Evolutionary conservation across 192 early-diverging fungal genomes (phyloP).

Genomic region (Backusella tuberculispora): DNA sequence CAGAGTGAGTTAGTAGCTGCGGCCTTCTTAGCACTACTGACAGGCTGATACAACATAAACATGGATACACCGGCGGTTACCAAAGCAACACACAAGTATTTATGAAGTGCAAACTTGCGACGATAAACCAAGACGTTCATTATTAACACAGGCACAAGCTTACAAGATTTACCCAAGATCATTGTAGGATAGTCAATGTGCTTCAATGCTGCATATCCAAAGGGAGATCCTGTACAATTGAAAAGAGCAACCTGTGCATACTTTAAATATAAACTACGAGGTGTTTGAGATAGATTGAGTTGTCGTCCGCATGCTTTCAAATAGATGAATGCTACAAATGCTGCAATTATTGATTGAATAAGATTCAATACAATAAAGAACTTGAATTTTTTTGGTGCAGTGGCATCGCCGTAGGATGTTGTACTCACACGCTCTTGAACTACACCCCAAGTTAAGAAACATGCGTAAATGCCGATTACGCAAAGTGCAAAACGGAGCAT

Average conservation of each 20-base stretch:
- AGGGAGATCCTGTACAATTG: conserved; percentile 78
- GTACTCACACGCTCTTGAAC: conserved; percentile 93
- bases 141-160: conserved; percentile 92
- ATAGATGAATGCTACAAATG: conserved; percentile 78
- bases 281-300: conserved; percentile 36
- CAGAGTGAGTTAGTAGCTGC: conserved; percentile 68
- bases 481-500: conserved; percentile 56
- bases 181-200: conserved; percentile 98
- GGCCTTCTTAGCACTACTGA: conserved; percentile 50
- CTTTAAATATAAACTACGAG: conserved; percentile 50
- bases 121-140: conserved; percentile 96
- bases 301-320: conserved; percentile 56
- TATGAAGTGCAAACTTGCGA: conserved; percentile 82
- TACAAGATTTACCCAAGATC: conserved; percentile 96
- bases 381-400: conserved; percentile 62
- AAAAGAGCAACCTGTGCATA: conserved; percentile 82
- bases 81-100: conserved; percentile 85
- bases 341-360: conserved; percentile 80
- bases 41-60: conserved; percentile 88
- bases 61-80: conserved; percentile 89
- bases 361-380: conserved; percentile 93
- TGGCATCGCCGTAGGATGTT: conserved; percentile 66
- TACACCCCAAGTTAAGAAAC: conserved; percentile 96
- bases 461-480: conserved; percentile 82
- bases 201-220: conserved; percentile 91